Conservation (phyloP, 495 filamentous ascomycete species). For the Bathelium albidoporum region DNA sequence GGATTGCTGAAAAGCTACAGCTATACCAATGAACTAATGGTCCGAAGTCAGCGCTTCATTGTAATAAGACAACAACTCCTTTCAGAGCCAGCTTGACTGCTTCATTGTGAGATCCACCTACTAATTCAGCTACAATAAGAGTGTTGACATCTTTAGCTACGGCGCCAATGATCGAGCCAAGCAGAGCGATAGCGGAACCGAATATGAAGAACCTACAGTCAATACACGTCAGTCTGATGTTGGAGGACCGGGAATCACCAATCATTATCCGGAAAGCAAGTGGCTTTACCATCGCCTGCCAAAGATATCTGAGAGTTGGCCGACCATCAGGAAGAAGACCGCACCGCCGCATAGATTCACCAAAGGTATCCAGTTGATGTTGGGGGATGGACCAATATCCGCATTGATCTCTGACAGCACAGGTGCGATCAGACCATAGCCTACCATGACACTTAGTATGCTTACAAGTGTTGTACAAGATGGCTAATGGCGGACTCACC, state of each 20-base stretch:
- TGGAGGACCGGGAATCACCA: not conserved
- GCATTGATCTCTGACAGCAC: slow-evolving; percentile 13
- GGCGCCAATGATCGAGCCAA: slow-evolving; percentile 24
- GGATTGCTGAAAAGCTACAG: slow-evolving; percentile 12
- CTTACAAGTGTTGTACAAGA: not conserved
- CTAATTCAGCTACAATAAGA: slow-evolving; percentile 17
- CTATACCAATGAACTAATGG: slow-evolving; percentile 12
- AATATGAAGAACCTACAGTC: slow-evolving; percentile 21
- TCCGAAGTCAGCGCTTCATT: not conserved
- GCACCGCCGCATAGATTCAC: slow-evolving; percentile 9
- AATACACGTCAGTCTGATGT: slow-evolving; percentile 8
- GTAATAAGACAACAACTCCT: not conserved
- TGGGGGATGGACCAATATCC: slow-evolving; percentile 15
- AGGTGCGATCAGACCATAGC: slow-evolving; percentile 10
- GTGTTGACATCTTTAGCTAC: slow-evolving; percentile 19
- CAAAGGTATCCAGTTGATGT: slow-evolving; percentile 23
- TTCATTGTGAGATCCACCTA: not conserved
- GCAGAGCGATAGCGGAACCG: slow-evolving; percentile 15
- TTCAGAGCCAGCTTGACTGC: not conserved
- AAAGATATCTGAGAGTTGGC: slow-evolving; percentile 44
- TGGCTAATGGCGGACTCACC: not conserved
- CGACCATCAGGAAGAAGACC: slow-evolving; percentile 25
- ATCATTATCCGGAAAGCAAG: not conserved
- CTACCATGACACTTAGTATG: not conserved
- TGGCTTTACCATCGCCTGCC: slow-evolving; percentile 36